phyloP scores from a whole-genome alignment of 2,329 filamentous ascomycete species.

The Apiospora rasikravindrae region DNA sequence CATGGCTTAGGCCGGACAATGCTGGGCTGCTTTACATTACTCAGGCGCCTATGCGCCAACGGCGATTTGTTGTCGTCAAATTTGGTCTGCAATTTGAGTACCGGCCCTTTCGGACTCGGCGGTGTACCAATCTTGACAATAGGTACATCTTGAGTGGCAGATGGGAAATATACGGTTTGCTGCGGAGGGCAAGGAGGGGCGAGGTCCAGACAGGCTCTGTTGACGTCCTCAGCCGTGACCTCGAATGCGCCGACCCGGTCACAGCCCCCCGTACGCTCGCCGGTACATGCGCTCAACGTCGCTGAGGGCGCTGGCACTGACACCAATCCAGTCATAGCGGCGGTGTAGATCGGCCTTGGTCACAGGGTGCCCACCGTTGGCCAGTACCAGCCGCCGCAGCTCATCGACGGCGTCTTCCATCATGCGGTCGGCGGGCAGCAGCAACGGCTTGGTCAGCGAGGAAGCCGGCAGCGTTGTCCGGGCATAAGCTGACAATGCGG shows the following conservation, averaged over 20 bases:
- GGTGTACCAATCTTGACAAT: constrained; percentile 25
- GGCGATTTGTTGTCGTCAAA: constrained; percentile 35
- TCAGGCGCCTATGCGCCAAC: not conserved
- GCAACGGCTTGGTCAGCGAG: constrained; percentile 37
- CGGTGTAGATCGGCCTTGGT: constrained; percentile 56
- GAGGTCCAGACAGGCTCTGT: not conserved
- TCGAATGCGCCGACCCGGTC: constrained; percentile 53
- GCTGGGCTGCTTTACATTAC: constrained; percentile 7
- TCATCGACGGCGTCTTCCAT: constrained; percentile 69
- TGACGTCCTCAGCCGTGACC: constrained; percentile 36
- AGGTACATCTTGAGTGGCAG: not conserved
- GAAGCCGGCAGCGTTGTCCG: constrained; percentile 39
- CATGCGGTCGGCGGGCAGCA: constrained; percentile 33
- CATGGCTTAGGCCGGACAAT: not conserved
- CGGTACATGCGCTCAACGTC: constrained; percentile 64
- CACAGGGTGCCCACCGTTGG: constrained; percentile 55
- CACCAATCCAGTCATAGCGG: constrained; percentile 62
- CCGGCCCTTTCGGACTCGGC: constrained; percentile 35
- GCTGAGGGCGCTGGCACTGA: constrained; percentile 53
- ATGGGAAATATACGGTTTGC: not conserved
- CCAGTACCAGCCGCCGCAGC: constrained; percentile 63
- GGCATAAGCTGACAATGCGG: constrained; percentile 62
- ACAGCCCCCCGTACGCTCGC: constrained; percentile 59
- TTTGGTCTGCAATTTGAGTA: constrained; percentile 50
- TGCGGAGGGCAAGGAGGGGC: not conserved